phyloP scores from a whole-genome alignment of 345 rosid genomes.

The Trapa incisa region DNA sequence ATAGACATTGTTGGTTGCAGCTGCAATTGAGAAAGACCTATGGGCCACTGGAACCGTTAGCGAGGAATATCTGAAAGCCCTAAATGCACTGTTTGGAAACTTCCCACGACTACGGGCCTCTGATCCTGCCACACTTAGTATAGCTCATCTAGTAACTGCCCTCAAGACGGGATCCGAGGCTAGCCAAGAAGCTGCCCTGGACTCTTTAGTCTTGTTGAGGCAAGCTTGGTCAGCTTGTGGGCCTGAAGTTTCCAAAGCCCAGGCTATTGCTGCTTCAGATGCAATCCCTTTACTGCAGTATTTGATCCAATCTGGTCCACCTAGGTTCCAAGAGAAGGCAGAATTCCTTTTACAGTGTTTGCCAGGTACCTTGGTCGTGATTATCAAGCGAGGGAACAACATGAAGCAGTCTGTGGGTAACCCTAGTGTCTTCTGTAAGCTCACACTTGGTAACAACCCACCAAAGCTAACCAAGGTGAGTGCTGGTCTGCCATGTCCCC shows the following conservation, averaged over 20 bases:
- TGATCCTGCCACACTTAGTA: slow-evolving; percentile 93
- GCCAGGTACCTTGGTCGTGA: slow-evolving; percentile 90
- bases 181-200: slow-evolving; percentile 97
- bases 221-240: slow-evolving; percentile 99
- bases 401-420: slow-evolving; percentile 99
- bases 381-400: slow-evolving; percentile 89
- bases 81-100: slow-evolving; percentile 81
- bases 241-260: slow-evolving; percentile 91
- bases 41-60: slow-evolving; percentile 96
- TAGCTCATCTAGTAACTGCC: slow-evolving; percentile 88
- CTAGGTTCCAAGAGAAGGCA: slow-evolving; percentile 97
- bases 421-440: slow-evolving; percentile 91
- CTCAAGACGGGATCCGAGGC: slow-evolving; percentile 97
- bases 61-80: slow-evolving; percentile 89
- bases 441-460: slow-evolving; percentile 78
- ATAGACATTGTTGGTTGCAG: slow-evolving; percentile 29
- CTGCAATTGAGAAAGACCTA: slow-evolving; percentile 95
- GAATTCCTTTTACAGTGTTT: slow-evolving; percentile 92
- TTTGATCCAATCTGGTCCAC: slow-evolving; percentile 99
- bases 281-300: slow-evolving; percentile 93
- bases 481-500: not conserved
- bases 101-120: slow-evolving; percentile 97
- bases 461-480: slow-evolving; percentile 77
- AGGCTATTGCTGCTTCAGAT: slow-evolving; percentile 95
- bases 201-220: slow-evolving; percentile 84